Percentiles rank a stretch among this genome's conserved stretches.
Conservation (phyloP, 495 filamentous ascomycete species). For the Evernia prunastri region DNA sequence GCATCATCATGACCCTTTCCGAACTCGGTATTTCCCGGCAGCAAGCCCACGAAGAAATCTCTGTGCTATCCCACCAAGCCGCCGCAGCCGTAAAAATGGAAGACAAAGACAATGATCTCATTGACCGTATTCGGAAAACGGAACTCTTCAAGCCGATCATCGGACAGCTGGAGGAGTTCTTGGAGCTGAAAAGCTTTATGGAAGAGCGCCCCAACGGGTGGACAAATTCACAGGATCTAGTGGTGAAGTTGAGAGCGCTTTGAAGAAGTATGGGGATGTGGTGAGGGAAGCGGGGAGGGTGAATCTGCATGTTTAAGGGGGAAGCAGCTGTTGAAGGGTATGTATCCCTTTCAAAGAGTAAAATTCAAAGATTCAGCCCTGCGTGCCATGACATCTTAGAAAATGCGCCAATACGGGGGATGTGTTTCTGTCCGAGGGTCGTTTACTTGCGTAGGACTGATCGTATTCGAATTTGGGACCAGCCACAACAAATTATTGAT, state of each 20-base stretch:
- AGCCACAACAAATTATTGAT: too few relatives aligned
- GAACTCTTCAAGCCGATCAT: constrained; percentile 79
- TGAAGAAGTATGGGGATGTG: constrained; percentile 27
- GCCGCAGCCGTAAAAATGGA: constrained; percentile 70
- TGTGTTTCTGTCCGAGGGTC: too few relatives aligned
- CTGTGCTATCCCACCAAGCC: constrained; percentile 73
- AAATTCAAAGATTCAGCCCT: too few relatives aligned
- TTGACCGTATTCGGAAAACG: constrained; percentile 66
- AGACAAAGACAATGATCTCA: constrained; percentile 76
- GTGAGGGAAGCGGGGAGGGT: neutral
- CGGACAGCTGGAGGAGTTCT: constrained; percentile 64
- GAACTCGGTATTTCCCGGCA: constrained; percentile 71
- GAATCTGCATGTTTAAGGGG: constrained; percentile 2
- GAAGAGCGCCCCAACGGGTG: constrained; percentile 37
- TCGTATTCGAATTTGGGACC: too few relatives aligned
- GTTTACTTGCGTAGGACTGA: too few relatives aligned
- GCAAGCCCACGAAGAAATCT: constrained; percentile 86
- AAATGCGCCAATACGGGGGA: too few relatives aligned
- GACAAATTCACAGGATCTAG: constrained; percentile 39
- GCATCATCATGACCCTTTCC: constrained; percentile 81
- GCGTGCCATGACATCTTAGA: too few relatives aligned
- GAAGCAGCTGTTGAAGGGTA: too few relatives aligned
- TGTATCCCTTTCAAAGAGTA: too few relatives aligned
- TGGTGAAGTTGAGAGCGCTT: constrained; percentile 27
- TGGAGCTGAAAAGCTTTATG: constrained; percentile 52